Evolutionary conservation across 2,329 filamentous ascomycete species (phyloP), one percentile per base, ranked within the genome.

Genomic region (Sporothrix schenckii): DNA sequence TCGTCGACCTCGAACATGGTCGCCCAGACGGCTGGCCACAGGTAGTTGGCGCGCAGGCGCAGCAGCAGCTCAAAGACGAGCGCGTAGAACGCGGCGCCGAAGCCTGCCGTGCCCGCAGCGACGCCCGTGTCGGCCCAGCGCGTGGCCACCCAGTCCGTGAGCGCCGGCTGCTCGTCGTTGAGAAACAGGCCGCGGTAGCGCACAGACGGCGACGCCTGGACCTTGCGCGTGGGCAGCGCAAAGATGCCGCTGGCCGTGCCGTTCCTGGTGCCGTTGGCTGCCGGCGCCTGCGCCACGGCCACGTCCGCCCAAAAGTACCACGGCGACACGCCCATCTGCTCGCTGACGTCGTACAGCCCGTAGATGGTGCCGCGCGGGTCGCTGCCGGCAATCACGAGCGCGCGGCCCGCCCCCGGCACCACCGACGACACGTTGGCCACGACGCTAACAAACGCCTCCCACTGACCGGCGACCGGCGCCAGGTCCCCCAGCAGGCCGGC

Each of bases 1-100:
- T 93, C 91, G 72, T 93, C 91, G 1, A 91, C 85, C 76, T 89
- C 87, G 75, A 92, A 91, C 84, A 92, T 91, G 73, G 84, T 86
- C 6, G 84, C 86, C 91, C 90, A 93, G 47, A 79, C 70, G 9
- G 78, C 73, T 77, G 91, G 91, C 91, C 91, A 93, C 66, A 93
- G 81, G 75, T 92, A 92, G 78, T 93, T 93, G 19, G 90, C 90
- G 50, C 87, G 85, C 39, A 91, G 82, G 7, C 91, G 85, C 6
- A 93, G 85, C 1, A 92, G 80, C 1, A 93, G 81, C 79, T 93
- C 91, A 72, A 91, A 92, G 24, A 93, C 86, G 24, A 86, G 85
- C 4, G 84, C 80, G 78, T 93, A 92, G 77, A 92, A 91, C 4
- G 86, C 83, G n/a, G 85, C 81, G 70, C 86, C 87, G 72, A 83